These are phyloP conservation scores for Vigna nakashimae DNA, from an alignment of 306 rosid genomes.

Conservation along the genomic window DNA sequence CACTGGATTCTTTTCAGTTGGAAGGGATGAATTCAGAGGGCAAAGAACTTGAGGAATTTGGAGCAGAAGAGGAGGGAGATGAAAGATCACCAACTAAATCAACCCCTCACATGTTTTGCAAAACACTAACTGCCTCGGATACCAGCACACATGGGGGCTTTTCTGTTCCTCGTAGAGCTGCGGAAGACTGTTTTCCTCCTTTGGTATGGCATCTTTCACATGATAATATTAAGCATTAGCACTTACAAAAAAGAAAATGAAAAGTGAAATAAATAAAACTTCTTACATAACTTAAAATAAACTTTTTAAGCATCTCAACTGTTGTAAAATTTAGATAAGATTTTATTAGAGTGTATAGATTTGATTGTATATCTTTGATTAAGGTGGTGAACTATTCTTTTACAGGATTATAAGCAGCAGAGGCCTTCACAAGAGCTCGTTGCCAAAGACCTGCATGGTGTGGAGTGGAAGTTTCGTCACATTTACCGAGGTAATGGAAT, in stretches of 20 bases:
- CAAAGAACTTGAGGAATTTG: conserved; percentile 74
- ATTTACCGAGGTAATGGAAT: conserved; percentile 78
- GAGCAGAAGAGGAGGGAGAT: conserved; percentile 67
- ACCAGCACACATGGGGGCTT: conserved; percentile 99
- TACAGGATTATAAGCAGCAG: conserved; percentile 90
- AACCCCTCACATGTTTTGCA: conserved; percentile 99
- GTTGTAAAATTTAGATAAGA: neutral
- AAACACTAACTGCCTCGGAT: conserved; percentile 97
- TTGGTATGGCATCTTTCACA: conserved; percentile 60
- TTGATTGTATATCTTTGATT: neutral
- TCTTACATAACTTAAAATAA: neutral
- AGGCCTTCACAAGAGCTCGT: conserved; percentile 98
- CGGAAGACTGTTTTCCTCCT: conserved; percentile 98
- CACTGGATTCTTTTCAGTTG: conserved; percentile 53
- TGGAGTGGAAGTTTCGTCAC: conserved; percentile 95
- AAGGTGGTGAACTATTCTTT: conserved; percentile 28
- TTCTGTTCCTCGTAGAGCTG: conserved; percentile 98
- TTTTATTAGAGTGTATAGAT: neutral
- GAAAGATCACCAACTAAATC: conserved; percentile 82
- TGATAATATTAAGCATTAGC: neutral
- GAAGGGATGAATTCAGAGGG: conserved; percentile 62
- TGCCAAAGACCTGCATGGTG: conserved; percentile 95
- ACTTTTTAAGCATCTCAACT: neutral
- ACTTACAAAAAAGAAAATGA: neutral
- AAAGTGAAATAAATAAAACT: neutral